Percentiles rank a stretch among this genome's conserved stretches.
Conservation (phyloP, 2,329 filamentous ascomycete genomes). For the Colletotrichum sp. region DNA sequence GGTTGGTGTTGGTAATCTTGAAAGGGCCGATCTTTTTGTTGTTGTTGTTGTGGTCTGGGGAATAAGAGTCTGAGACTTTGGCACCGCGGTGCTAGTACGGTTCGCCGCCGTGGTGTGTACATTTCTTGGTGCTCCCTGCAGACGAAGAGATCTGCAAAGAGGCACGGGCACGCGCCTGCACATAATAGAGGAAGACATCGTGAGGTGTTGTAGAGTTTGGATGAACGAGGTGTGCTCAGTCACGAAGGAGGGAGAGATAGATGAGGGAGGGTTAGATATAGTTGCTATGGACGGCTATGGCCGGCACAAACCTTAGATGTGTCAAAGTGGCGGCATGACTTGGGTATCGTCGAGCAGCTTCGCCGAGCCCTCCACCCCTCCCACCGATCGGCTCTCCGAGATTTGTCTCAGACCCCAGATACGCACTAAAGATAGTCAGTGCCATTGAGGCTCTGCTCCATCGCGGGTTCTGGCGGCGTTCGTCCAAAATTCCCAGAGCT, state of each 20-base stretch:
- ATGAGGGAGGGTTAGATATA: slow-evolving; percentile 1
- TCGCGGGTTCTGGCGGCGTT: not conserved
- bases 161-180: not conserved
- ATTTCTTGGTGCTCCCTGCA: not conserved
- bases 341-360: slow-evolving; percentile 3
- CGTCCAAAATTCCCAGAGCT: not conserved
- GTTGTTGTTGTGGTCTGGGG: not conserved
- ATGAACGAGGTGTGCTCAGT: not conserved
- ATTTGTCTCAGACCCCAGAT: not conserved
- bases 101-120: slow-evolving; percentile 8
- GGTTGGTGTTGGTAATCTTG: not conserved
- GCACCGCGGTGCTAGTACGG: not conserved
- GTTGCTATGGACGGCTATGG: slow-evolving; percentile 15
- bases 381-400: not conserved
- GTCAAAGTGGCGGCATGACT: not conserved
- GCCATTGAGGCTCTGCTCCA: not conserved
- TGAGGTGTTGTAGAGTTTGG: not conserved
- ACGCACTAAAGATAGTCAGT: not conserved
- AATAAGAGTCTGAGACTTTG: not conserved
- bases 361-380: not conserved
- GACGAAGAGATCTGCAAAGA: not conserved
- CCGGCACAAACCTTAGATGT: slow-evolving; percentile 9
- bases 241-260: not conserved
- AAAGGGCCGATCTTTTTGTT: not conserved
- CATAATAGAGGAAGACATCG: slow-evolving; percentile 4